Evolutionary conservation across 2,329 filamentous ascomycete genomes (phyloP).

Genomic region (Claviceps spartinae): DNA sequence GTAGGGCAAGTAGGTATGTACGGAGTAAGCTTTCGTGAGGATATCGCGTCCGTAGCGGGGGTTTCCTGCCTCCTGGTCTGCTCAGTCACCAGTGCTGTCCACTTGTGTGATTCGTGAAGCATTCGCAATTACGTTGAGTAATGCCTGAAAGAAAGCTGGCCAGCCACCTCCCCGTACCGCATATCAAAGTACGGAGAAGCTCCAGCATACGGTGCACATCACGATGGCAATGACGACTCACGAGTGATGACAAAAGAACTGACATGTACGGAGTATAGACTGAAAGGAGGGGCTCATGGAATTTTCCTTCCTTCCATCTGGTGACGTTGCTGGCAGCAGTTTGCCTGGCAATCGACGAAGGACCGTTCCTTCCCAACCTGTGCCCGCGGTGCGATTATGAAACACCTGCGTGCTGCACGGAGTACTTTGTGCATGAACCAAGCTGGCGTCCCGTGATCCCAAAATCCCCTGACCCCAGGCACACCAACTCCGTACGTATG

Average conservation of each 20-base stretch:
- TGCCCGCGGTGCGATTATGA: background rate
- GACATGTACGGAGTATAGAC: no score
- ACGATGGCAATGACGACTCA: no score
- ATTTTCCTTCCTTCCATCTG: no score
- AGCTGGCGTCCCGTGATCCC: background rate
- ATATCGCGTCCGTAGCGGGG: background rate
- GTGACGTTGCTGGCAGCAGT: background rate
- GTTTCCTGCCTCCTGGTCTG: background rate
- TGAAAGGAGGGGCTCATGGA: no score
- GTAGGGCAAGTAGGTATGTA: background rate
- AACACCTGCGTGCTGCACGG: background rate
- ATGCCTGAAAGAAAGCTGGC: no score
- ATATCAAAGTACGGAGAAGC: no score
- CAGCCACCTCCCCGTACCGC: no score
- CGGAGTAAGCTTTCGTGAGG: background rate
- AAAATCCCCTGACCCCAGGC: no score
- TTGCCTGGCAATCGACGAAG: background rate
- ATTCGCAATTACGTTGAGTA: no score
- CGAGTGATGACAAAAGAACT: no score
- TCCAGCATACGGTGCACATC: no score
- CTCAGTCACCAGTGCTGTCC: background rate
- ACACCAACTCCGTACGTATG: background rate
- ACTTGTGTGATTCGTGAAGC: no score
- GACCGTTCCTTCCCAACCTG: background rate
- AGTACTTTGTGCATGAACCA: background rate